Base-by-base conservation (phyloP, 1,284 basidiomycete species). In the Puccinia polysora region DNA sequence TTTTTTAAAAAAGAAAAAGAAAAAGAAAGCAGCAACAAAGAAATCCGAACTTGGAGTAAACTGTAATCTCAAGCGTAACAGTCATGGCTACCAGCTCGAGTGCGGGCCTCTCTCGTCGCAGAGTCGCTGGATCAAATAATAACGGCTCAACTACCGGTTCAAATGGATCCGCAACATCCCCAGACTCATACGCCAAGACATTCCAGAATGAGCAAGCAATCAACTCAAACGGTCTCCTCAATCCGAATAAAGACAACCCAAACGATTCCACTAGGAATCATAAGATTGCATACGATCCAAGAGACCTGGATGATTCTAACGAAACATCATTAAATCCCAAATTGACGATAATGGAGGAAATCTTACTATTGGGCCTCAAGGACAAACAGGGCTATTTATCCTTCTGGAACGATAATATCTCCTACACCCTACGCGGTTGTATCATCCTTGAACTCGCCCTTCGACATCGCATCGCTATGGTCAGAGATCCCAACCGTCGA, bases 361-460 rank as follows among this genome's bases (percentile, higher is more conserved):
- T 98, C 18, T 82, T 98, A 68, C 81, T 98, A 68, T 83, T 98
- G 15, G 95, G 96, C 1, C 82, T 91, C 64, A 93, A 93, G 79
- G 91, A 93, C 81, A 89, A 89, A 78, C 89, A 91, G 89, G 91
- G 91, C 50, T 94, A 94, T 80, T 86, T 95, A 20, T 93, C 91
- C 0, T 95, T 96, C 80, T 95, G 91, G 92, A 97, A 97, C 80
- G 93, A 97, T 83, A 96, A 95, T 81, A 97, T 96, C 76, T 95
- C 91, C 0, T 97, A 97, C 80, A 91, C 93, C 14, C 84, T 97
- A 1, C 86, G 93, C 20, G 93, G 93, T 2, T 96, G 93, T 80
- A 96, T 97, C 77, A 85, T 97, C 74, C 88, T 96, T 73, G 93
- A 97, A 80, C 87, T 97, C 70, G 92, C 93, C 0, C 85, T 97